Percentiles rank a stretch among this genome's conserved stretches.
Conservation (phyloP, 2,329 filamentous ascomycete species). For the Fusarium sp. region DNA sequence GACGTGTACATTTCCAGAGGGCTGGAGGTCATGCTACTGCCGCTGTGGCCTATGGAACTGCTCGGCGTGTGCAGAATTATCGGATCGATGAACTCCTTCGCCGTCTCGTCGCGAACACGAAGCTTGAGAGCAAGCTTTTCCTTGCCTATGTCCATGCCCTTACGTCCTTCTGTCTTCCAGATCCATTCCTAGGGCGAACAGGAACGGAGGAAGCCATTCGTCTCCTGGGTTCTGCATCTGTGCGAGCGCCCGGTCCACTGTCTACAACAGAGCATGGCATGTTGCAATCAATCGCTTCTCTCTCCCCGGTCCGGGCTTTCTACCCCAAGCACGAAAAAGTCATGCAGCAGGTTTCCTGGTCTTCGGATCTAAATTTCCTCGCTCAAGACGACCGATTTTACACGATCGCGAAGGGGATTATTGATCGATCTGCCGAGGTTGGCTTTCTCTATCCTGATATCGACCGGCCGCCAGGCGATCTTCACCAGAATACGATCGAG, state of each 20-base stretch:
- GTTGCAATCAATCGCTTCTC: not conserved
- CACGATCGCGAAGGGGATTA: not conserved
- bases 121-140: slow-evolving; percentile 61
- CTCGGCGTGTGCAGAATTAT: slow-evolving; percentile 53
- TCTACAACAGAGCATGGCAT: not conserved
- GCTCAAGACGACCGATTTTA: slow-evolving; percentile 59
- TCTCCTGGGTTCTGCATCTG: slow-evolving; percentile 59
- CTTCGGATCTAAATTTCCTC: slow-evolving; percentile 47
- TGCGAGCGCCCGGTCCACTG: slow-evolving; percentile 47
- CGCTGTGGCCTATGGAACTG: slow-evolving; percentile 40
- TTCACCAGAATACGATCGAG: not conserved
- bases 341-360: slow-evolving; percentile 63
- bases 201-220: slow-evolving; percentile 65
- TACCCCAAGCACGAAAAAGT: slow-evolving; percentile 51
- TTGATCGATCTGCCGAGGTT: not conserved
- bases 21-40: slow-evolving; percentile 48
- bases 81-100: slow-evolving; percentile 61
- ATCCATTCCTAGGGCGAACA: slow-evolving; percentile 58
- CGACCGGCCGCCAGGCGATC: not conserved
- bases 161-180: slow-evolving; percentile 62
- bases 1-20: slow-evolving; percentile 4
- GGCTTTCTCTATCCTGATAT: slow-evolving; percentile 17
- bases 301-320: slow-evolving; percentile 49
- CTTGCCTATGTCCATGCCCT: slow-evolving; percentile 64
- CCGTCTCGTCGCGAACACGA: slow-evolving; percentile 61